Conservation (phyloP, 2,329 filamentous ascomycete genomes). For the Calonectria pseudoreteaudii region DNA sequence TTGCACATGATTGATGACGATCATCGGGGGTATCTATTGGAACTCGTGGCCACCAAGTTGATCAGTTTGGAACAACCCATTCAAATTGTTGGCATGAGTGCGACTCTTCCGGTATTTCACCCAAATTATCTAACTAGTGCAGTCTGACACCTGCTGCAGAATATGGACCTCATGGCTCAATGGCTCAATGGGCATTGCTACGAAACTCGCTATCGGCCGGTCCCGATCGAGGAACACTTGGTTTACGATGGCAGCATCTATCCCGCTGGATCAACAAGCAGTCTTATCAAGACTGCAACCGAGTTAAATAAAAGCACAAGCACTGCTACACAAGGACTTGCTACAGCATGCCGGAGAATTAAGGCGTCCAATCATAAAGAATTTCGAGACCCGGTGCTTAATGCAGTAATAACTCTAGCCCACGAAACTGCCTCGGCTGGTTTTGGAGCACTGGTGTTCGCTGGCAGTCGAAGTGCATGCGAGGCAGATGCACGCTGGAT, state of each 20-base stretch:
- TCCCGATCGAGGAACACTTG: slow-evolving; percentile 81
- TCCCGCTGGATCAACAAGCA: slow-evolving; percentile 65
- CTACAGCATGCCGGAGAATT: slow-evolving; percentile 61
- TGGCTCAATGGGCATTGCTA: slow-evolving; percentile 81
- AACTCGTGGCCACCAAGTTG: slow-evolving; percentile 79
- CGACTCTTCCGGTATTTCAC: slow-evolving; percentile 76
- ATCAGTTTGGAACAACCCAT: slow-evolving; percentile 74
- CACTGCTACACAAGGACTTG: slow-evolving; percentile 49
- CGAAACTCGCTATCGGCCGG: slow-evolving; percentile 77
- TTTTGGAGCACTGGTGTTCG: slow-evolving; percentile 80
- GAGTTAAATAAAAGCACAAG: slow-evolving; percentile 56
- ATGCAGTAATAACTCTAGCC: slow-evolving; percentile 77
- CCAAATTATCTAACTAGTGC: slow-evolving; percentile 35
- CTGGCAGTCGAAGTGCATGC: slow-evolving; percentile 74
- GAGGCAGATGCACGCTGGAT: slow-evolving; percentile 77
- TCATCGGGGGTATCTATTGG: slow-evolving; percentile 79
- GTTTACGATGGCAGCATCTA: slow-evolving; percentile 79
- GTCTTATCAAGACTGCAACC: slow-evolving; percentile 67
- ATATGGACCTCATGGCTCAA: slow-evolving; percentile 74
- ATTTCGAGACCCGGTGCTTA: slow-evolving; percentile 73
- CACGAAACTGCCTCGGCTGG: slow-evolving; percentile 76
- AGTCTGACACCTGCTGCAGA: slow-evolving; percentile 57
- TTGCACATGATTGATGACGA: slow-evolving; percentile 87
- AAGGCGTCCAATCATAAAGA: slow-evolving; percentile 69
- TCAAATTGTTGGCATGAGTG: slow-evolving; percentile 84